A percentile compares a stretch with the other conserved stretches of the same genome.
phyloP scores from a whole-genome alignment of 208 protist genomes.

The Willaertia magna region DNA sequence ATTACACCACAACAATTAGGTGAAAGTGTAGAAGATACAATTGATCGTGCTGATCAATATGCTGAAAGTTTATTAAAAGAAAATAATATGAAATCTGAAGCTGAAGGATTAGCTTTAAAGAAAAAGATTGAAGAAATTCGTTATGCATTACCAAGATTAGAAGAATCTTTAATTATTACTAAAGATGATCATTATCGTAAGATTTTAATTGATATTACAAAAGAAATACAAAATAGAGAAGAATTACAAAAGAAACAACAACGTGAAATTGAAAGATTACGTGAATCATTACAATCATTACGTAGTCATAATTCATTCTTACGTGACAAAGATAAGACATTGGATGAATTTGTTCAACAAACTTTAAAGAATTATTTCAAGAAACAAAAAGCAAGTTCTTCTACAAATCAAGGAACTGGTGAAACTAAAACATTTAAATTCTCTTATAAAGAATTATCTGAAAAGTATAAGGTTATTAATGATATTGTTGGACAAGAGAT shows the following conservation, averaged over 20 bases:
- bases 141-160: constrained; percentile 12
- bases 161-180: constrained; percentile 17
- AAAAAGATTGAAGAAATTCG: constrained; percentile 38
- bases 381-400: constrained; percentile 13
- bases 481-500: constrained; percentile 30
- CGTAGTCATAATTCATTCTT: constrained; percentile 33
- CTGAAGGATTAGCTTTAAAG: constrained; percentile 27
- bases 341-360: constrained; percentile 36
- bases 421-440: constrained; percentile 13
- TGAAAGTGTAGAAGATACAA: constrained; percentile 16
- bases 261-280: constrained; percentile 36
- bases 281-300: constrained; percentile 23
- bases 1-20: constrained; percentile 24
- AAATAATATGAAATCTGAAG: constrained; percentile 20
- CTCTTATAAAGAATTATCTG: constrained; percentile 12
- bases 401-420: background rate
- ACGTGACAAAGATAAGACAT: constrained; percentile 36
- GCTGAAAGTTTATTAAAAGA: constrained; percentile 6
- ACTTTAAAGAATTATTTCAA: constrained; percentile 35
- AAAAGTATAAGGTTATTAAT: constrained; percentile 33
- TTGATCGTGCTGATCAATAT: constrained; percentile 19
- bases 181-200: constrained; percentile 34
- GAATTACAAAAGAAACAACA: constrained; percentile 39
- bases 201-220: constrained; percentile 40
- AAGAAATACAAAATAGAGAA: constrained; percentile 38